Evolutionary conservation across 148 eudicot genomes (phyloP), one percentile per base, ranked within the genome.

Genomic region (Cornus kousa): DNA sequence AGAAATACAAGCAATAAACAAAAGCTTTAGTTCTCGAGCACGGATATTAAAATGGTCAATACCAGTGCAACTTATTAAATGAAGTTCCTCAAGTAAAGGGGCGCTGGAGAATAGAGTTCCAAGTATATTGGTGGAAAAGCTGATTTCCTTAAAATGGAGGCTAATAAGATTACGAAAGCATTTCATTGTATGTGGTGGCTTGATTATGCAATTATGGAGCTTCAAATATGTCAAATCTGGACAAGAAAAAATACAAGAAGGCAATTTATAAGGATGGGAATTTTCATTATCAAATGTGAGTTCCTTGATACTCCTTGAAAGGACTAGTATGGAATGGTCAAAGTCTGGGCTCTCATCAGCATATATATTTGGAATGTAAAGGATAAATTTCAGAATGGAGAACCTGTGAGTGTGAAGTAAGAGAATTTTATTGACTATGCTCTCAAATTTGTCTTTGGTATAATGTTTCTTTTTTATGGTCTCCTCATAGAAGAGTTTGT

Each of bases 161-260:
- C 17, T 17, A 71, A 71, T 46, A 20, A 71, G 59, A 46, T 43
- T 71, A 23, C 22, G 57, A 43, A 71, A 71, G 59, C 59, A 55
- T 39, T 9, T 22, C 2, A 43, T n/a, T 22, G 43, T 28, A 22
- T 17, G 40, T 73, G 75, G 75, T 53, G 23, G 23, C 7, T 53
- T 13, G 22, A 73, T 6, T 50, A 28, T 28, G 32, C 35, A 50
- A n/a, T 73, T 50, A 48, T 3, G 12, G 14, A 73, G 74, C 59
- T 43, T 23, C 33, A 71, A 32, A 5, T 5, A 57, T n/a, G 74
- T 71, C 60, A 71, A 23, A 31, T 22, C 35, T 43, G 20, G 74
- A 71, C 74, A 71, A 73, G 75, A 73, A 28, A 50, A 73, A 35
- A 73, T 31, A 55, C 22, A 53, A 12, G 75, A 50, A 73, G 55